Base-by-base conservation (phyloP, 2,329 filamentous ascomycete species). In the Venturia aucupariae region DNA sequence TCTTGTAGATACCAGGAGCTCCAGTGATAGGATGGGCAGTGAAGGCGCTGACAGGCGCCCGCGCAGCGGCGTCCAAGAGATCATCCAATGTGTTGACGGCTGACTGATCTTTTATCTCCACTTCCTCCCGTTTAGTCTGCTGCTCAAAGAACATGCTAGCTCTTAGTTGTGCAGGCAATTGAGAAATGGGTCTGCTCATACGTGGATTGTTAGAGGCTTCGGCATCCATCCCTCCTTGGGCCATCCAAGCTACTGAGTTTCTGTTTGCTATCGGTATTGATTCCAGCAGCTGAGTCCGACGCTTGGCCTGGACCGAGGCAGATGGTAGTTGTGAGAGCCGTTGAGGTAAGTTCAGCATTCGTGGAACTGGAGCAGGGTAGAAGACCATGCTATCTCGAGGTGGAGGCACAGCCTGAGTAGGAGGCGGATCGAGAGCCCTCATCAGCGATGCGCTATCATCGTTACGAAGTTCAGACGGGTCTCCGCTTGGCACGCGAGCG, bases 311-410 rank as follows among this genome's bases (percentile, higher is more conserved):
- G 5, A 86, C 81, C 11, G 81, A 77, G 2, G 84, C 77, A 63
- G 88, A 84, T 10, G 88, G 86, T 62, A 86, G 82, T 70, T 87
- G 90, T 0, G 92, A 96, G 61, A 97, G 78, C 70, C 91, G 90
- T 55, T 92, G 91, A 0, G 94, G 94, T 15, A 99, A 79, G 70
- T 96, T 97, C 65, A 99, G 82, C 87, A 96, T 92, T 67, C 89
- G 87, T 3, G 94, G 94, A 2, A 99, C 94, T 0, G 91, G 92
- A 3, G 94, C 94, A 17, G 94, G 94, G 74, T 99, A 99, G 76
- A 88, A 97, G 11, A 96, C 85, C 90, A 97, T 96, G 69, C 87
- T 81, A 68, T 93, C 86, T 4, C 86, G 88, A 1, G 87, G 87
- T 32, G 82, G 79, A 1, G 85, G 84, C 6, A 68, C 69, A 15